Evolutionary conservation across 2,329 filamentous ascomycete species (phyloP).

Genomic region (Fusarium redolens): DNA sequence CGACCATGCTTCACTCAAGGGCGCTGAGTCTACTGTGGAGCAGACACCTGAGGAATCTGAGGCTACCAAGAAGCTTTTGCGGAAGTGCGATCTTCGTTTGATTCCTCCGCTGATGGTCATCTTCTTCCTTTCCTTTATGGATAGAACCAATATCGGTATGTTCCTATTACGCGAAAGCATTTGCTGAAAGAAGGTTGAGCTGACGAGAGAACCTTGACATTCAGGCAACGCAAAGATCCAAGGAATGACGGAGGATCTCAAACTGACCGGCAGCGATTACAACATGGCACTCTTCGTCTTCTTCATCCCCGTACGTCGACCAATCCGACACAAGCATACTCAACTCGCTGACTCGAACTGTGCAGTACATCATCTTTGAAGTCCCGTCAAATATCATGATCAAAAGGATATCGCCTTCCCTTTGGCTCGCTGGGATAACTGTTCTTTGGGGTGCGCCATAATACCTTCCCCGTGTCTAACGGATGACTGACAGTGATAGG

Average conservation of each 20-base stretch:
- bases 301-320: not conserved
- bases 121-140: constrained; percentile 43
- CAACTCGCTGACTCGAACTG: fast-evolving
- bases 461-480: no score
- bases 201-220: fast-evolving
- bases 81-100: constrained; percentile 80
- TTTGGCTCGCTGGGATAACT: not conserved
- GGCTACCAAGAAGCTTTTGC: constrained; percentile 24
- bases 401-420: constrained; percentile 3
- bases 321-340: fast-evolving
- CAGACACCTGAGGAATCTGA: not conserved
- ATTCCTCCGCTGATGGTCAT: constrained; percentile 52
- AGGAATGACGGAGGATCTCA: constrained; percentile 41
- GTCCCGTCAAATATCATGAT: constrained; percentile 26
- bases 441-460: constrained; percentile 1
- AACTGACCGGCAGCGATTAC: constrained; percentile 60
- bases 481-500: not conserved
- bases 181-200: fast-evolving
- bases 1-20: not conserved
- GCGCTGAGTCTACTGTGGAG: not conserved
- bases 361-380: constrained; percentile 22
- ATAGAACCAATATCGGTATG: constrained; percentile 43
- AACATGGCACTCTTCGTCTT: constrained; percentile 57
- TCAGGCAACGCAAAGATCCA: constrained; percentile 40
- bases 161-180: fast-evolving